These are phyloP conservation scores for Calonectria montana DNA, from an alignment of 2,329 filamentous ascomycete species.

Conservation along the genomic window DNA sequence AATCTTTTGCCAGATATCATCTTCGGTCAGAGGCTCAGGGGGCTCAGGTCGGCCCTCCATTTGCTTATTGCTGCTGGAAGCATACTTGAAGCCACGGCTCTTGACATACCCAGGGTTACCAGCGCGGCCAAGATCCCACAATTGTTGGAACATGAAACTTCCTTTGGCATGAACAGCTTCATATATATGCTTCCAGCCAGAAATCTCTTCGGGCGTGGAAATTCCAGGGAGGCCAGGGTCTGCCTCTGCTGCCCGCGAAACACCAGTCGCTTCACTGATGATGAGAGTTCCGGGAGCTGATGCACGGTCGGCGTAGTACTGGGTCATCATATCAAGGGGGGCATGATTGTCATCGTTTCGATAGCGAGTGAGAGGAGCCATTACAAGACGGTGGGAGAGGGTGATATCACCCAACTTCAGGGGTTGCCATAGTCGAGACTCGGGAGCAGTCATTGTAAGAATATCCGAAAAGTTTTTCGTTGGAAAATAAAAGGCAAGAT, in stretches of 20 bases:
- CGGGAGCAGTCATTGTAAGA: slow-evolving; percentile 23
- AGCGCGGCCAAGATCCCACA: slow-evolving; percentile 73
- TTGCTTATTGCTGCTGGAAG: slow-evolving; percentile 37
- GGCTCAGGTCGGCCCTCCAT: slow-evolving; percentile 35
- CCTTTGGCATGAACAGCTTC: slow-evolving; percentile 72
- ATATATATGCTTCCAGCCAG: slow-evolving; percentile 69
- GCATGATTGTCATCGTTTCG: slow-evolving; percentile 56
- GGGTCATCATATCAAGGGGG: slow-evolving; percentile 44
- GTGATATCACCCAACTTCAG: slow-evolving; percentile 52
- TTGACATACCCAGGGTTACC: slow-evolving; percentile 29
- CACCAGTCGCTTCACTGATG: slow-evolving; percentile 60
- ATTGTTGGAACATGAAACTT: slow-evolving; percentile 70
- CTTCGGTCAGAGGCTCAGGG: slow-evolving; percentile 60
- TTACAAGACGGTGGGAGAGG: slow-evolving; percentile 58
- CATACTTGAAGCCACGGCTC: slow-evolving; percentile 41
- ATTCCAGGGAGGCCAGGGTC: slow-evolving; percentile 64
- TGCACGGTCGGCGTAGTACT: slow-evolving; percentile 60
- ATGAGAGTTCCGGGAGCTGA: slow-evolving; percentile 55
- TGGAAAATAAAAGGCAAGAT: not conserved
- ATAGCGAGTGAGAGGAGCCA: slow-evolving; percentile 68
- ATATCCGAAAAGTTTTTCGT: not conserved
- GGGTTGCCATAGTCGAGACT: slow-evolving; percentile 46
- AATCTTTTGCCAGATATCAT: slow-evolving; percentile 75
- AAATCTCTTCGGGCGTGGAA: slow-evolving; percentile 66
- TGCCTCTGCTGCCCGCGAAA: slow-evolving; percentile 43